Conservation (phyloP, 495 filamentous ascomycete species). For the Evansstolkia leycettana region DNA sequence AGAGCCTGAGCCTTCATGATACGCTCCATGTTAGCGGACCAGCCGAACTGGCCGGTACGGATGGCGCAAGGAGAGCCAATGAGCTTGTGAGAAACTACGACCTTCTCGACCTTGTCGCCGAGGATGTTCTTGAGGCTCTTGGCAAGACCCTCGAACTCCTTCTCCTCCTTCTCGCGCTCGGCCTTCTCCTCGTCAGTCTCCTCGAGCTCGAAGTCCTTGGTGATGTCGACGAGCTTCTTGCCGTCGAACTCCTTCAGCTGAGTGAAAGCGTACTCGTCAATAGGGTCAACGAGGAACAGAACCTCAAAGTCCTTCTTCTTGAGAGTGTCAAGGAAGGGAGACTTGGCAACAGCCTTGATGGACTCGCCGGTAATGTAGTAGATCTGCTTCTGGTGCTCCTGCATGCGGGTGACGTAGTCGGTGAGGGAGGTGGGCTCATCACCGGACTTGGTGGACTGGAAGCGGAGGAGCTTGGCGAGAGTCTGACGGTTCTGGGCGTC, state of each 20-base stretch:
- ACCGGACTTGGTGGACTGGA: constrained; percentile 96
- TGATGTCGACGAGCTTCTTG: constrained; percentile 99
- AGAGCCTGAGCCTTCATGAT: constrained; percentile 99
- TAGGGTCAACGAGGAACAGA: constrained; percentile 97
- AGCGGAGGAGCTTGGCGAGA: constrained; percentile 97
- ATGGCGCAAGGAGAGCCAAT: constrained; percentile 93
- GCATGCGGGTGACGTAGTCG: constrained; percentile 98
- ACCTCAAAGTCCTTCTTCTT: constrained; percentile 99
- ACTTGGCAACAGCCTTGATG: constrained; percentile 93
- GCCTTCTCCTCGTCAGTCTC: constrained; percentile 99
- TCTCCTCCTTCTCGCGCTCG: constrained; percentile 89
- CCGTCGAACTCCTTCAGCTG: constrained; percentile 99
- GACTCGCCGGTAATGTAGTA: constrained; percentile 99
- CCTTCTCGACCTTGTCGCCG: constrained; percentile 99
- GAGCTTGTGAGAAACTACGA: constrained; percentile 97
- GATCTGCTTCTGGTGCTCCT: constrained; percentile 99
- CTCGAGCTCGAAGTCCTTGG: constrained; percentile 99
- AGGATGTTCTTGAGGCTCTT: constrained; percentile 98
- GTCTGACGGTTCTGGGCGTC: constrained; percentile 90
- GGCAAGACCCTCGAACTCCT: constrained; percentile 87
- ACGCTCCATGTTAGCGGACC: constrained; percentile 99
- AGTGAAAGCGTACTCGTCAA: constrained; percentile 99
- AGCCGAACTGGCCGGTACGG: constrained; percentile 98
- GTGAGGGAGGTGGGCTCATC: constrained; percentile 88
- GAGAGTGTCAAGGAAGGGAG: constrained; percentile 96